Evolutionary conservation across 257 asterid genomes (phyloP).

Genomic region (Coffea eugenioides): DNA sequence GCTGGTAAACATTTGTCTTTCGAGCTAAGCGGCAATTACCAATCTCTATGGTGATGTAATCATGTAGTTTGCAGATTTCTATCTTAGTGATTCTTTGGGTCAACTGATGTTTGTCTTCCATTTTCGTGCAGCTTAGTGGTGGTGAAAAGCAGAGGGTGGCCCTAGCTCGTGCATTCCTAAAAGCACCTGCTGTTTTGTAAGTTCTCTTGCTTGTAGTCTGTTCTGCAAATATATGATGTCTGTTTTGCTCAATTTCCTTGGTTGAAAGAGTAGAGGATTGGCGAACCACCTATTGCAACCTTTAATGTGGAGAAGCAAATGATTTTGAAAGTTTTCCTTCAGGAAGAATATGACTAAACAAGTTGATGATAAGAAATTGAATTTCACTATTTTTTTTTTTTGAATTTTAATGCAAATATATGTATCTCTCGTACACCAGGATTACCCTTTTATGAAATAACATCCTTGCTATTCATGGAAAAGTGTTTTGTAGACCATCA

Average conservation of each 20-base stretch:
- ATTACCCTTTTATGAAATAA: no score
- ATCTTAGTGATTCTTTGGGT: not conserved
- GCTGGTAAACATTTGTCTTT: not conserved
- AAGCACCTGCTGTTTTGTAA: conserved; percentile 90
- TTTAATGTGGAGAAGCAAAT: not conserved
- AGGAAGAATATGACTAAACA: not conserved
- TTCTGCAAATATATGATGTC: not conserved
- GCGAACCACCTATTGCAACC: not conserved
- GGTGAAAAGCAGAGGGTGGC: conserved; percentile 99
- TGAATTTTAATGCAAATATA: no score
- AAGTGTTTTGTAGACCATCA: not conserved
- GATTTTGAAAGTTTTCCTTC: not conserved
- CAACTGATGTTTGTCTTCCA: conserved; percentile 9
- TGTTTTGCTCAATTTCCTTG: not conserved
- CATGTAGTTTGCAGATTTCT: not conserved
- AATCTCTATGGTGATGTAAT: not conserved
- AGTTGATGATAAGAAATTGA: not conserved
- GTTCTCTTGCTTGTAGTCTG: conserved; percentile 13
- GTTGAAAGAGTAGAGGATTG: not conserved
- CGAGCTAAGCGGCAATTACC: not conserved
- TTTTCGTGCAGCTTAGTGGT: conserved; percentile 82
- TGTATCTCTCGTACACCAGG: not conserved
- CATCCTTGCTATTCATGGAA: no score
- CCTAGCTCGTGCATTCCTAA: conserved; percentile 94
- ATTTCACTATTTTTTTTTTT: not conserved